Evolutionary conservation across 208 protist species (phyloP).

Genomic region (Crithidia brevicula): DNA sequence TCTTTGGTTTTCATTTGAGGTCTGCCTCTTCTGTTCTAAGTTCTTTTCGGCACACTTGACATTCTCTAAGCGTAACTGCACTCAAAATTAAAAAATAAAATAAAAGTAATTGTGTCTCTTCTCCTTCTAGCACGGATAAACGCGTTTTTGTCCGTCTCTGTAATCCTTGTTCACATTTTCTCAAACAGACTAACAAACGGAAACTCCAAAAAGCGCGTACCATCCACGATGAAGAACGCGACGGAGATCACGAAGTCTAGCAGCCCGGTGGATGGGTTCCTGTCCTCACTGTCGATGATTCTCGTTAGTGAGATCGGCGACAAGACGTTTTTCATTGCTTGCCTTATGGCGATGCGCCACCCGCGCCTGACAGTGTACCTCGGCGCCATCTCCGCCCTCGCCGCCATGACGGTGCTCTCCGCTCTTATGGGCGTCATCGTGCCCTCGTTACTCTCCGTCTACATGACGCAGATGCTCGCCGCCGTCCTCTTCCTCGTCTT

Average conservation of each 20-base stretch:
- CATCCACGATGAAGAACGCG: no score
- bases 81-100: no score
- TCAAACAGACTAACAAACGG: no score
- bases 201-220: no score
- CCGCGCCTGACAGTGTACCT: conserved; percentile 80
- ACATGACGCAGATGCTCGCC: conserved; percentile 87
- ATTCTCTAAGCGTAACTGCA: no score
- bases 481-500: conserved; percentile 92
- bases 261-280: conserved; percentile 67
- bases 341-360: conserved; percentile 95
- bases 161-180: no score
- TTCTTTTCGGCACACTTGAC: no score
- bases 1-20: no score
- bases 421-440: conserved; percentile 84
- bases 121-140: no score
- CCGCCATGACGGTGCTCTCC: conserved; percentile 95
- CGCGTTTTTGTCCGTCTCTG: no score
- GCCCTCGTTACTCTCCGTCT: conserved; percentile 83
- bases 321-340: conserved; percentile 98
- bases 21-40: not conserved
- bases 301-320: conserved; percentile 95
- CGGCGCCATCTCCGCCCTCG: conserved; percentile 88
- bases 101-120: no score
- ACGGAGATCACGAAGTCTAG: conserved; percentile 26
- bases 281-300: conserved; percentile 92